These are phyloP conservation scores for Candida buenavistaensis DNA, from an alignment of 1,139 yeast genomes.

Conservation along the genomic window DNA sequence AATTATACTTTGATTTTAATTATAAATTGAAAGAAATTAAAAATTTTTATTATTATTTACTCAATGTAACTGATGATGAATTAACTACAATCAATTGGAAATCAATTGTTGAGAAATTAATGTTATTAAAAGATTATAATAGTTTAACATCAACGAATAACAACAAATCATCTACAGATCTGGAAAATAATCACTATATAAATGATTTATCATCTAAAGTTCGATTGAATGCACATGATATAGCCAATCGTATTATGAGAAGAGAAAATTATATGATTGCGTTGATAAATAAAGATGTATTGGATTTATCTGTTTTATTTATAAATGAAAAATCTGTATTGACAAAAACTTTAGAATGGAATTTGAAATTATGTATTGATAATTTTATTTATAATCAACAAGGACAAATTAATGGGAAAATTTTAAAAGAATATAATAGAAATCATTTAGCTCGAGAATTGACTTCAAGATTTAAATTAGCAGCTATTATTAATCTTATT, in stretches of 20 bases:
- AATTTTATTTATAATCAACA: conserved; percentile 81
- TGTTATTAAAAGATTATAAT: conserved; percentile 76
- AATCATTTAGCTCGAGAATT: conserved; percentile 68
- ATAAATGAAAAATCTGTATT: conserved; percentile 44
- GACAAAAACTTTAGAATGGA: conserved; percentile 93
- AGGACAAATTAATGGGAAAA: conserved; percentile 78
- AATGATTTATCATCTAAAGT: conserved; percentile 69
- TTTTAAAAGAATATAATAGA: conserved; percentile 73
- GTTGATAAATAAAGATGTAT: conserved; percentile 72
- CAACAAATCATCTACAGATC: conserved; percentile 12
- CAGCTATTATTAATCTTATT: conserved; percentile 79
- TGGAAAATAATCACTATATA: conserved; percentile 23
- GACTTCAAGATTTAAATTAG: conserved; percentile 76
- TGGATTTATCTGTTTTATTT: conserved; percentile 53
- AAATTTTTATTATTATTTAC: conserved; percentile 64
- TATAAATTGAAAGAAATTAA: conserved; percentile 61
- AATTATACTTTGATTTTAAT: conserved; percentile 52
- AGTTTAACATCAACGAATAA: conserved; percentile 56
- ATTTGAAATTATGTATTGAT: conserved; percentile 79
- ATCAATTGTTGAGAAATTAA: conserved; percentile 74
- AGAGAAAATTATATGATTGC: conserved; percentile 93
- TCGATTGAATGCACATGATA: conserved; percentile 85
- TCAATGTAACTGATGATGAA: conserved; percentile 74
- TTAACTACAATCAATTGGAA: conserved; percentile 94
- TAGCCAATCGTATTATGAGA: conserved; percentile 94